Evolutionary conservation across 495 filamentous ascomycete genomes (phyloP), one percentile per base, ranked within the genome.

Genomic region (Talaromyces adpressus): DNA sequence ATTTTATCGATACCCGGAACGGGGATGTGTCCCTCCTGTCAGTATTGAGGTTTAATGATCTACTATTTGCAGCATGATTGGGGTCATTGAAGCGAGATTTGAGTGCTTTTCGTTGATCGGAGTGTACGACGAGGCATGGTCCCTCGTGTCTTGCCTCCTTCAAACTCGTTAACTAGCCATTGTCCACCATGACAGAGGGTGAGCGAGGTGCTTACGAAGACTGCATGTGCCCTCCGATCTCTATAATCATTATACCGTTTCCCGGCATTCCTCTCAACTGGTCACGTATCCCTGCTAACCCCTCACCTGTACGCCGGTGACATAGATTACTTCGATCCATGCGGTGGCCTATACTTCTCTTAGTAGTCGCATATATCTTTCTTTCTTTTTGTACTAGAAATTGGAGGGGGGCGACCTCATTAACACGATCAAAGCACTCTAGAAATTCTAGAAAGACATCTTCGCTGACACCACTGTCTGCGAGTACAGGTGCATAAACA

Each of bases 371-470:
- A 30, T 30, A 1, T 3, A 30, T 7, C 5, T 2, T 11, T 5
- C 2, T 11, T 5, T 56, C 6, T 27, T 25, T n/a, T 20, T 27
- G 27, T 27, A 4, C 27, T 27, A 27, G 27, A 3, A 27, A 27
- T 27, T 3, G 27, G 27, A 4, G 27, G 29, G 56, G 30, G 18
- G 16, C 4, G 22, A 62, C 61, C 47, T 29, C 22, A 23, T 34
- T 30, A n/a, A 53, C 39, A 4, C 29, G 34, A 32, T 73, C 41
- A 80, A 75, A 6, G 72, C 78, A 32, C 68, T 78, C 73, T 11
- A 87, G 67, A 62, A 88, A 87, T n/a, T 81, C 73, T 2, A 86
- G 62, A 64, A 84, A 87, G 16, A 75, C 80, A 20, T 61, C 60
- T 61, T 85, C 75, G 63, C 81, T 76, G 65, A 87, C 79, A 0